Percentiles rank a stretch among this genome's conserved stretches.
Conservation (phyloP, 2,329 filamentous ascomycete genomes). For the Pestalotiopsis sp. region DNA sequence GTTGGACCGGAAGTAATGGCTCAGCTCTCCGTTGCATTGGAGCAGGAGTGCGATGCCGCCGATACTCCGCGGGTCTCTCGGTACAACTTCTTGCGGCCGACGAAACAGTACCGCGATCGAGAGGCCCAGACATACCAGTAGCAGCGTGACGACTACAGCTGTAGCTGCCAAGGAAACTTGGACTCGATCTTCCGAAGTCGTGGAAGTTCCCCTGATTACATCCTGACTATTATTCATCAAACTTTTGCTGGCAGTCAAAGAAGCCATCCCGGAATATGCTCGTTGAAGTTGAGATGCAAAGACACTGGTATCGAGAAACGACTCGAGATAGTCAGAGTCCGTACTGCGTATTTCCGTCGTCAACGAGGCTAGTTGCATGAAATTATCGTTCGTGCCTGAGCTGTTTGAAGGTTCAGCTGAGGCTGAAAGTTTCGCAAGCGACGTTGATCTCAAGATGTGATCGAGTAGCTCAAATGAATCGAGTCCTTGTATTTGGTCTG, state of each 20-base stretch:
- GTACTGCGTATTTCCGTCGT: not conserved
- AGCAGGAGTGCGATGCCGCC: constrained; percentile 6
- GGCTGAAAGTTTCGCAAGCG: not conserved
- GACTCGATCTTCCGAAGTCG: not conserved
- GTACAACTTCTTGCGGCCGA: constrained; percentile 2
- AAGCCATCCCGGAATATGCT: not conserved
- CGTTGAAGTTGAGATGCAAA: not conserved
- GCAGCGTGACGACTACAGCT: not conserved
- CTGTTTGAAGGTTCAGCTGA: not conserved
- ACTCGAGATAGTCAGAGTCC: not conserved
- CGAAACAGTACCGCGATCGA: not conserved
- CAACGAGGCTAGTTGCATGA: not conserved
- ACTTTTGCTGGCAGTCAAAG: not conserved
- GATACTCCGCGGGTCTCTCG: constrained; percentile 11
- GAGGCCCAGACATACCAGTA: not conserved
- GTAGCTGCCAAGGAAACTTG: not conserved
- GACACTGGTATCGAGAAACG: not conserved
- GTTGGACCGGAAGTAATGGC: not conserved
- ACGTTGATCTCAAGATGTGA: not conserved
- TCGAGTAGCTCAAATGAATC: not conserved
- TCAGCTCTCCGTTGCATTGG: not conserved
- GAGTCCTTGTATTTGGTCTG: not conserved
- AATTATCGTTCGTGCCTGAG: not conserved
- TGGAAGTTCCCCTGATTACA: not conserved
- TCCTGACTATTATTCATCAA: not conserved